These are phyloP conservation scores for Globisporangium okanoganense DNA, from an alignment of 352 stramenopile species.

Conservation along the genomic window DNA sequence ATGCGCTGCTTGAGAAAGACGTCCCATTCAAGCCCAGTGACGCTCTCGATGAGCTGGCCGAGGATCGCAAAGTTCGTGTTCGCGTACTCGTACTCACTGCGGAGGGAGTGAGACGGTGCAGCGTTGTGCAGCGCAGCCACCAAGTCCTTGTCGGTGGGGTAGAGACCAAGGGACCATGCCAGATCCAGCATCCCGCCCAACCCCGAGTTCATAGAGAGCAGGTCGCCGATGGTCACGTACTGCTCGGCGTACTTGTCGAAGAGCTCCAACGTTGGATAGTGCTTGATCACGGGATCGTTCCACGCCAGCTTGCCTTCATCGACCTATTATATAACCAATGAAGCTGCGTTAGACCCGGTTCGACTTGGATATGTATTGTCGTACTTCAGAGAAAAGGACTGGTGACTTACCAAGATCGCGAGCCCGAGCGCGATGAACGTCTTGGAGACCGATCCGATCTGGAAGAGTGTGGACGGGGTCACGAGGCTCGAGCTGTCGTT, in stretches of 20 bases:
- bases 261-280: constrained; percentile 45
- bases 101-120: constrained; percentile 36
- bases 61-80: constrained; percentile 66
- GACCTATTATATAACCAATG: constrained; percentile 14
- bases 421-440: constrained; percentile 51
- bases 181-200: constrained; percentile 25
- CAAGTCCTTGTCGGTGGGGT: constrained; percentile 31
- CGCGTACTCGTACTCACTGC: constrained; percentile 49
- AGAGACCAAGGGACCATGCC: constrained; percentile 4
- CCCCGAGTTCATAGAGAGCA: constrained; percentile 19
- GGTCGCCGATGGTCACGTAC: constrained; percentile 44
- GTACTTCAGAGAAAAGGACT: not conserved
- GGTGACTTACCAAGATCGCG: not conserved
- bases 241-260: constrained; percentile 21
- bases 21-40: constrained; percentile 45
- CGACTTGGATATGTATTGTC: not conserved
- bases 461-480: constrained; percentile 45
- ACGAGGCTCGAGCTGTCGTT: constrained; percentile 31
- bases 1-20: constrained; percentile 43
- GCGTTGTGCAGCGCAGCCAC: constrained; percentile 34
- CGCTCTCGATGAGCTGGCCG: constrained; percentile 49
- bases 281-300: constrained; percentile 50
- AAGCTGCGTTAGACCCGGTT: not conserved
- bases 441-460: constrained; percentile 69
- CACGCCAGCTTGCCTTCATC: constrained; percentile 52